Conservation (phyloP, 495 filamentous ascomycete species). For the Aspergillus sclerotioniger region DNA sequence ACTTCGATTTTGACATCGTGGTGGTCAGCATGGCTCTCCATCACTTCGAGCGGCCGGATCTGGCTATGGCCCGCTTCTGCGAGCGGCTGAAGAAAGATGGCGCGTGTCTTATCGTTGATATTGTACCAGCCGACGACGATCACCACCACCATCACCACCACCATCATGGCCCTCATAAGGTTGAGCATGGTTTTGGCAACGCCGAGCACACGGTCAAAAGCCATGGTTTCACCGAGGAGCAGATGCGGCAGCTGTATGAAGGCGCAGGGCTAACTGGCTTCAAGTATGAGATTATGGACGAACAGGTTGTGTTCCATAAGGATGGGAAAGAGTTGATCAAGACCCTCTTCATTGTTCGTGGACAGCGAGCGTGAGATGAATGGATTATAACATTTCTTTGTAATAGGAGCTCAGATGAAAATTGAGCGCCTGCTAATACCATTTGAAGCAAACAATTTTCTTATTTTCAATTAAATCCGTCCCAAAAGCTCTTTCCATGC, state of each 20-base stretch:
- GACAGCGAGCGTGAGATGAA: slow-evolving; percentile 20
- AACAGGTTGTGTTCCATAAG: slow-evolving; percentile 29
- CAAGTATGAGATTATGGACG: slow-evolving; percentile 32
- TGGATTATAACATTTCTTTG: background rate
- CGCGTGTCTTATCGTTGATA: slow-evolving; percentile 63
- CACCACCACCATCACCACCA: slow-evolving; percentile 28
- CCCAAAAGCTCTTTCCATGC: too few relatives aligned
- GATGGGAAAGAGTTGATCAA: slow-evolving; percentile 25
- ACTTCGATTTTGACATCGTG: slow-evolving; percentile 61
- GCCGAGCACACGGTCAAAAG: slow-evolving; percentile 48
- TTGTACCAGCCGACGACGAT: slow-evolving; percentile 42
- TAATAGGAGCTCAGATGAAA: background rate
- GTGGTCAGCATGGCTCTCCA: slow-evolving; percentile 67
- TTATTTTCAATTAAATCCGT: too few relatives aligned
- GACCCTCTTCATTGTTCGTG: slow-evolving; percentile 40
- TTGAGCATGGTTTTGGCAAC: slow-evolving; percentile 24
- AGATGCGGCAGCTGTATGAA: slow-evolving; percentile 52
- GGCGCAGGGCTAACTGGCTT: slow-evolving; percentile 51
- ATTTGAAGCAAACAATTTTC: too few relatives aligned
- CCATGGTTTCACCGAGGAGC: slow-evolving; percentile 56
- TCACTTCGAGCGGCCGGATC: slow-evolving; percentile 63
- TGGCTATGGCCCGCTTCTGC: slow-evolving; percentile 54
- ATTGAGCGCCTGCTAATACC: background rate
- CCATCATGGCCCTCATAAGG: slow-evolving; percentile 18
- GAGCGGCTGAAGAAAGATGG: slow-evolving; percentile 61